Evolutionary conservation across 345 rosid genomes (phyloP).

Genomic region (Populus deltoides): DNA sequence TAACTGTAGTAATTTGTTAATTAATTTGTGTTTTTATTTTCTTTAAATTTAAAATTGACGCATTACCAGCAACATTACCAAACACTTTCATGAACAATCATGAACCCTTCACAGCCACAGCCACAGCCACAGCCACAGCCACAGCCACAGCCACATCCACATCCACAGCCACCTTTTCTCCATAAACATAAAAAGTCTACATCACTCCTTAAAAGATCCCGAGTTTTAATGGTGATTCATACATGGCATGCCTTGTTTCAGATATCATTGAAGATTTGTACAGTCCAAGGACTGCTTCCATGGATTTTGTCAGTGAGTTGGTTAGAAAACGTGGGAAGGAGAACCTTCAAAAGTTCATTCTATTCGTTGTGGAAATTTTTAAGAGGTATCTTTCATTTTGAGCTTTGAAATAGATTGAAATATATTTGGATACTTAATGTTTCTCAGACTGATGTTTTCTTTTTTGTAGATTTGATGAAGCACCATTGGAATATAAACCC

Average conservation of each 20-base stretch:
- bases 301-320: slow-evolving; percentile 97
- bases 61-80: neutral
- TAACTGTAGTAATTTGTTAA: no score
- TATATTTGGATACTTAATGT: neutral
- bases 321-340: slow-evolving; percentile 94
- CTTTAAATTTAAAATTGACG: neutral
- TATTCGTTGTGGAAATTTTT: slow-evolving; percentile 17
- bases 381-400: slow-evolving; percentile 18
- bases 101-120: neutral
- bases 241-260: slow-evolving; percentile 30
- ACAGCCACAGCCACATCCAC: neutral
- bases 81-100: neutral
- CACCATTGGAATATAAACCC: slow-evolving; percentile 68
- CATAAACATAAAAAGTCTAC: neutral
- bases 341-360: slow-evolving; percentile 84
- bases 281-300: slow-evolving; percentile 94
- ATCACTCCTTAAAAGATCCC: no score
- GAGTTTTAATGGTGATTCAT: slow-evolving; percentile 8
- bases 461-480: slow-evolving; percentile 65
- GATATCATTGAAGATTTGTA: slow-evolving; percentile 99
- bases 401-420: neutral
- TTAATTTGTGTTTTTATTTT: neutral
- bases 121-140: neutral
- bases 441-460: neutral
- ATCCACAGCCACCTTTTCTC: neutral